Conservation (phyloP, 768 basidiomycete genomes). For the Pisolithus microcarpus region DNA sequence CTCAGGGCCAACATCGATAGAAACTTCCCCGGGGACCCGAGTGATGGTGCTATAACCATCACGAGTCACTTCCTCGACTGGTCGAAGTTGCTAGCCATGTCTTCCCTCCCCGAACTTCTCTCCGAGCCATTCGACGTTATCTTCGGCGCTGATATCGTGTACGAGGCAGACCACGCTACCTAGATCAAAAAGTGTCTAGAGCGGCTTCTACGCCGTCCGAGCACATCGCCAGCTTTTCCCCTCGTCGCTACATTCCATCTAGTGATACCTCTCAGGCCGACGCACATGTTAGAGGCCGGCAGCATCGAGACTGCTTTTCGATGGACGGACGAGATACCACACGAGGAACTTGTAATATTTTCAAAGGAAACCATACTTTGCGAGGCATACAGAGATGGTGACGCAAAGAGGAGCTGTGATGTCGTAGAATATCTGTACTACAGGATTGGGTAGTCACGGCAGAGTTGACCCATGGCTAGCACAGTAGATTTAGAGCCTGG, state of each 20-base stretch:
- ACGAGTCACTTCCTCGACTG: conserved; percentile 32
- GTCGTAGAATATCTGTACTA: conserved; percentile 69
- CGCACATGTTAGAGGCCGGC: conserved; percentile 51
- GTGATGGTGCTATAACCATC: conserved; percentile 11
- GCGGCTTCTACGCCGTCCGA: conserved; percentile 27
- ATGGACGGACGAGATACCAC: background rate
- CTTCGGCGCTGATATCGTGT: conserved; percentile 49
- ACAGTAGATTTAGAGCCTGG: too few relatives aligned
- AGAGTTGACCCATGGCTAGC: too few relatives aligned
- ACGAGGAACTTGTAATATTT: conserved; percentile 39
- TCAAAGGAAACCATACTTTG: conserved; percentile 50
- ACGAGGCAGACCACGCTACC: conserved; percentile 41
- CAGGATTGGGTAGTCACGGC: conserved; percentile 59
- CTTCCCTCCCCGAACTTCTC: conserved; percentile 16
- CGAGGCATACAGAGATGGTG: conserved; percentile 30
- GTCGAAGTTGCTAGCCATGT: conserved; percentile 21
- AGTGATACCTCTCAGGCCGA: conserved; percentile 66
- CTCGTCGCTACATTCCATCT: conserved; percentile 49
- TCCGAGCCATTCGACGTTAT: conserved; percentile 39
- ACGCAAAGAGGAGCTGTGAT: conserved; percentile 27
- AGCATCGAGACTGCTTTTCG: conserved; percentile 53
- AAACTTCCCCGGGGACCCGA: conserved; percentile 24
- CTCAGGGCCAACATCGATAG: conserved; percentile 35
- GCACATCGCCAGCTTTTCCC: background rate
- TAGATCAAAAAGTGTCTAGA: conserved; percentile 42